Evolutionary conservation across 805 yeast species (phyloP).

Genomic region (Blastobotrys robertii): DNA sequence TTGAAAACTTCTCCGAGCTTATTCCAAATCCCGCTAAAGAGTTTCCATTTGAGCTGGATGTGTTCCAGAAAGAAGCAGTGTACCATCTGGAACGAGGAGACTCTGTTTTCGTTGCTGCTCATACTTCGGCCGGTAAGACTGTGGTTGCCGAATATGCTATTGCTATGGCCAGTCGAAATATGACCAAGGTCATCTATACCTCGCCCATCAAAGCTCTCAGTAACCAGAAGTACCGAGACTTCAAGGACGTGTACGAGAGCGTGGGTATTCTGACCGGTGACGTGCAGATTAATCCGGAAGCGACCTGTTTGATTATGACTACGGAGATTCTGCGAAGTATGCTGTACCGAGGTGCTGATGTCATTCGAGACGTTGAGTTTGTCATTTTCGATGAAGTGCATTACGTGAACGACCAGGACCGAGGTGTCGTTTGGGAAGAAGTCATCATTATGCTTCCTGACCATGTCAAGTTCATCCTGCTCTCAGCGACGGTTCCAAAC

Average conservation of each 20-base stretch:
- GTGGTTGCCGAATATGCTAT: slow-evolving; percentile 98
- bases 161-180: slow-evolving; percentile 90
- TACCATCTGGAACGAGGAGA: slow-evolving; percentile 96
- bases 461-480: slow-evolving; percentile 80
- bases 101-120: slow-evolving; percentile 97
- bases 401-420: slow-evolving; percentile 90
- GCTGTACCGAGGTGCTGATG: slow-evolving; percentile 94
- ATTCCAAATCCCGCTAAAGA: slow-evolving; percentile 88
- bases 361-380: slow-evolving; percentile 93
- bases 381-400: slow-evolving; percentile 98
- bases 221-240: slow-evolving; percentile 84
- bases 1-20: slow-evolving; percentile 76
- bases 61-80: slow-evolving; percentile 94
- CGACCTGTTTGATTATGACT: slow-evolving; percentile 93
- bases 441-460: slow-evolving; percentile 96
- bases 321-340: slow-evolving; percentile 91
- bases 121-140: slow-evolving; percentile 97
- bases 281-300: slow-evolving; percentile 95
- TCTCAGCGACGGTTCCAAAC: slow-evolving; percentile 98
- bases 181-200: slow-evolving; percentile 94
- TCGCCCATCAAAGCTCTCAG: slow-evolving; percentile 90
- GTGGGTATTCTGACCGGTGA: slow-evolving; percentile 96
- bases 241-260: slow-evolving; percentile 70
- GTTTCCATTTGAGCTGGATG: slow-evolving; percentile 93
- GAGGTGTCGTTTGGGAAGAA: slow-evolving; percentile 99